Evolutionary conservation across 2,329 filamentous ascomycete species (phyloP).

Genomic region (Cytospora paraplurivora): DNA sequence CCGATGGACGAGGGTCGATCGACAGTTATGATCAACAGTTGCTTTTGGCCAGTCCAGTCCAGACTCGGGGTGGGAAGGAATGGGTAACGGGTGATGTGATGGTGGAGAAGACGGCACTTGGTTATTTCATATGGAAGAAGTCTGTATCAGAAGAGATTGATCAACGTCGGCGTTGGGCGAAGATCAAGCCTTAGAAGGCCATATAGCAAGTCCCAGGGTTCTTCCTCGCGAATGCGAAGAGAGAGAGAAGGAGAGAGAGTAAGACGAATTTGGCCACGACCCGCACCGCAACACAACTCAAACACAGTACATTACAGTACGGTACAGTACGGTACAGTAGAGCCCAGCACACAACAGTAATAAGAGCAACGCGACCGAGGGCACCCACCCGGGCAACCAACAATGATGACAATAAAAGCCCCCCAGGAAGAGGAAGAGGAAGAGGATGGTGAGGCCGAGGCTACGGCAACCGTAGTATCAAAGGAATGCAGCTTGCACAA

Average conservation of each 20-base stretch:
- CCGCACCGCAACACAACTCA: constrained; percentile 11
- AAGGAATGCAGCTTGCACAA: constrained; percentile 24
- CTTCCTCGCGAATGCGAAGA: not conserved
- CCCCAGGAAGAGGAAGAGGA: constrained; percentile 1
- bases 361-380: constrained; percentile 14
- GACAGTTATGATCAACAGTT: constrained; percentile 26
- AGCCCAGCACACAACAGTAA: not conserved
- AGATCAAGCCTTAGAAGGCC: constrained; percentile 34
- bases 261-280: constrained; percentile 24
- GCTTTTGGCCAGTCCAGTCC: constrained; percentile 43
- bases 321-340: not conserved
- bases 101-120: constrained; percentile 48
- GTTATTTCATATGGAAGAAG: constrained; percentile 48
- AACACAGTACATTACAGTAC: constrained; percentile 10
- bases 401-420: constrained; percentile 8
- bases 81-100: constrained; percentile 27
- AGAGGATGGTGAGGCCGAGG: constrained; percentile 6
- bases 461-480: constrained; percentile 13
- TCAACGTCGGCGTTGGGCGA: constrained; percentile 39
- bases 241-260: constrained; percentile 7
- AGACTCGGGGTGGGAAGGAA: constrained; percentile 45
- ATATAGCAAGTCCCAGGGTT: constrained; percentile 24
- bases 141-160: constrained; percentile 50
- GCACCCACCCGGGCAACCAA: not conserved
- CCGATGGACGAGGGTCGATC: constrained; percentile 27